phyloP scores from a whole-genome alignment of 805 yeast species.

The Zygoascus bituminiphila region DNA sequence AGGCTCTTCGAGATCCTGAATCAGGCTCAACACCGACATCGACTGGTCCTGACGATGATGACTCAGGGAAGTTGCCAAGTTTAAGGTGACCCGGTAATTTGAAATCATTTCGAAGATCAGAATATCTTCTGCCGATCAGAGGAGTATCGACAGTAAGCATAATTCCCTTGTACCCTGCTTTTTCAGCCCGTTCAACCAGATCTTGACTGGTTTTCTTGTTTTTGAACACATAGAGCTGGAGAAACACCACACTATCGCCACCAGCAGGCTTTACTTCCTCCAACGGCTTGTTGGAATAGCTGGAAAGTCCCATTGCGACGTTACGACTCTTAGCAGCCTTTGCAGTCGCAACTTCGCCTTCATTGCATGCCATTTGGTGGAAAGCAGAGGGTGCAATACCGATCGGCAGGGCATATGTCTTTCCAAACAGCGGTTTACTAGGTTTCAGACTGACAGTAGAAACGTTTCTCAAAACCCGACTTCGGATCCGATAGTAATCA shows the following conservation, averaged over 20 bases:
- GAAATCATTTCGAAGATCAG: slow-evolving; percentile 31
- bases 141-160: slow-evolving; percentile 54
- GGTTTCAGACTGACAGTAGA: slow-evolving; percentile 20
- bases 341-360: slow-evolving; percentile 30
- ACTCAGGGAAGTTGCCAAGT: slow-evolving; percentile 22
- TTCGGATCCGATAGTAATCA: slow-evolving; percentile 23
- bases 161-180: slow-evolving; percentile 35
- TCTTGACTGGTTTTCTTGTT: slow-evolving; percentile 22
- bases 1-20: slow-evolving; percentile 16
- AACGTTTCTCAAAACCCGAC: slow-evolving; percentile 25
- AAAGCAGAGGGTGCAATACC: slow-evolving; percentile 32
- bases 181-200: slow-evolving; percentile 22
- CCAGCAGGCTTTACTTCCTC: slow-evolving; percentile 24
- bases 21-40: slow-evolving; percentile 21
- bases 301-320: slow-evolving; percentile 25
- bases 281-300: slow-evolving; percentile 21
- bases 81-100: slow-evolving; percentile 23
- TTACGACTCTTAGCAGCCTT: slow-evolving; percentile 25
- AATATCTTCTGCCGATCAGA: slow-evolving; percentile 44
- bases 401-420: slow-evolving; percentile 22
- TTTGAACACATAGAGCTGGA: slow-evolving; percentile 27
- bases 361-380: slow-evolving; percentile 26
- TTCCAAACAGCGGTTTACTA: slow-evolving; percentile 21
- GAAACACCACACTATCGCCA: slow-evolving; percentile 19
- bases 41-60: slow-evolving; percentile 14